These are phyloP conservation scores for Lithohypha guttulata DNA, from an alignment of 2,329 filamentous ascomycete genomes.

Conservation along the genomic window DNA sequence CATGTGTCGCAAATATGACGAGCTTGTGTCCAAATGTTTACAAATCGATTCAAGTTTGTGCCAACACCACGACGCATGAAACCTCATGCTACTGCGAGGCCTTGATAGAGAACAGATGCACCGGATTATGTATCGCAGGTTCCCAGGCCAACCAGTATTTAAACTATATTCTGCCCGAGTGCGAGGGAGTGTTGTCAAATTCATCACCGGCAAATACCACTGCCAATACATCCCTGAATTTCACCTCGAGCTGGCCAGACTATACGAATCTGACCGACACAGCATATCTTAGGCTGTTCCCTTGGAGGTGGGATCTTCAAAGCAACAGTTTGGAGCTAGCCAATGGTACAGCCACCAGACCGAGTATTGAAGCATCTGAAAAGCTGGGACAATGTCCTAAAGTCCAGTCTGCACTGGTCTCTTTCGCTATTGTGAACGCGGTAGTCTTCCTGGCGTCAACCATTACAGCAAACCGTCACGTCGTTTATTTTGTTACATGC, in stretches of 20 bases:
- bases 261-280: background rate
- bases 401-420: background rate
- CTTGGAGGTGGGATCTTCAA: conserved; percentile 1
- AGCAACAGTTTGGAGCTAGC: background rate
- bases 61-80: background rate
- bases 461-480: background rate
- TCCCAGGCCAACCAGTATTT: background rate
- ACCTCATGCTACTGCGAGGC: conserved; percentile 1
- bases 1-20: background rate
- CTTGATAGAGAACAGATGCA: conserved; percentile 1
- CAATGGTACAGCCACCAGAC: background rate
- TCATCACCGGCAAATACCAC: background rate
- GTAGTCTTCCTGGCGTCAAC: background rate
- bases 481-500: conserved; percentile 2
- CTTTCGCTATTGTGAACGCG: conserved; percentile 5
- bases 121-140: background rate
- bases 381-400: background rate
- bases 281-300: conserved; percentile 1
- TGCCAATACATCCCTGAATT: background rate
- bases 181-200: background rate
- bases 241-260: background rate
- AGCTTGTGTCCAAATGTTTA: background rate
- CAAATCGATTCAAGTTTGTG: conserved; percentile 1
- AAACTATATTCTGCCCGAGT: background rate
- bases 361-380: background rate